Evolutionary conservation across 768 basidiomycete species (phyloP).

Genomic region (Tricholoma terreum): DNA sequence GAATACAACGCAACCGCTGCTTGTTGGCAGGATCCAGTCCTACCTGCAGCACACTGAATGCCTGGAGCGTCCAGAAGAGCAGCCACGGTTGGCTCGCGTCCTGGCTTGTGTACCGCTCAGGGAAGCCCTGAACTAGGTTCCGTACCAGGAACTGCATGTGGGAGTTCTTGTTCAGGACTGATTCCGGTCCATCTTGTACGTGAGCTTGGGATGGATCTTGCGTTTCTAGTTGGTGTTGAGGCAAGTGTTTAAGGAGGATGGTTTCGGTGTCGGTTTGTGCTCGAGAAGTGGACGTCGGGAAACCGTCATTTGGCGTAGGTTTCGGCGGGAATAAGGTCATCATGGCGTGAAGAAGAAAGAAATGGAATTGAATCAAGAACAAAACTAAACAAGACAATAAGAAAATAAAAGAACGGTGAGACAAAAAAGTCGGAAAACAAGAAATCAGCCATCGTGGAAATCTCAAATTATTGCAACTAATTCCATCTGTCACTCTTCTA

Average conservation of each 20-base stretch:
- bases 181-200: conserved; percentile 4
- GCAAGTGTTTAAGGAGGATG: conserved; percentile 53
- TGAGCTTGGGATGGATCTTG: conserved; percentile 7
- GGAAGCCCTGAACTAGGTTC: conserved; percentile 76
- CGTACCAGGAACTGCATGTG: conserved; percentile 78
- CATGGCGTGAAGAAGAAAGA: conserved; percentile 11
- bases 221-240: conserved; percentile 14
- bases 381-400: background rate
- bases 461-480: no score
- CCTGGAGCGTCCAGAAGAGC: conserved; percentile 88
- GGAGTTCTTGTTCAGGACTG: conserved; percentile 52
- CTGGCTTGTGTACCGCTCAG: conserved; percentile 72
- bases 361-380: conserved; percentile 4
- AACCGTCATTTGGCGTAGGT: conserved; percentile 51
- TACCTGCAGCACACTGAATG: conserved; percentile 76
- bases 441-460: no score
- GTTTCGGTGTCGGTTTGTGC: conserved; percentile 66
- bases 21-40: conserved; percentile 75
- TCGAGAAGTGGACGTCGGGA: conserved; percentile 60
- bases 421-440: background rate
- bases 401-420: background rate
- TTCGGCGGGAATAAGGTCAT: conserved; percentile 17
- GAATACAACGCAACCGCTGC: conserved; percentile 54
- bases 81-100: conserved; percentile 97
- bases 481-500: no score